Percentiles rank a stretch among this genome's conserved stretches.
Conservation (phyloP, 768 basidiomycete species). For the Lyophyllum shimeji region DNA sequence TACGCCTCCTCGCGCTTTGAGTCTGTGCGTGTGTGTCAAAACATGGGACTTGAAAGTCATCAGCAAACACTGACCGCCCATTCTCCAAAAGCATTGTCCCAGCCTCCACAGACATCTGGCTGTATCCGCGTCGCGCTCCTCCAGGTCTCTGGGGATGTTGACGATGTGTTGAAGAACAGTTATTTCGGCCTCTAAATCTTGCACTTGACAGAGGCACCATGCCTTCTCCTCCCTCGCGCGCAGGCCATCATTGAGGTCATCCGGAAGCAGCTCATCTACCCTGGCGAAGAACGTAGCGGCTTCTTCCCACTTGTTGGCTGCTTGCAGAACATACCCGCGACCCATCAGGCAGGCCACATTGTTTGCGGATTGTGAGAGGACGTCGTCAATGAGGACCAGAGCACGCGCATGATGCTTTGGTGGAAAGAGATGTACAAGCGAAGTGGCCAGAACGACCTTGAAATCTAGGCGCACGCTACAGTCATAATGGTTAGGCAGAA, state of each 20-base stretch:
- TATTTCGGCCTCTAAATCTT: conserved; percentile 45
- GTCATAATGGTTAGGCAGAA: not conserved
- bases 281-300: conserved; percentile 62
- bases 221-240: conserved; percentile 80
- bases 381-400: conserved; percentile 65
- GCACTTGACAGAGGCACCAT: conserved; percentile 75
- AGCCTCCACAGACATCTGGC: conserved; percentile 86
- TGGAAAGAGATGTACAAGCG: conserved; percentile 81
- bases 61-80: conserved; percentile 52
- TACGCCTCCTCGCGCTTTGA: conserved; percentile 65
- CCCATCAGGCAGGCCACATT: conserved; percentile 72
- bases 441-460: conserved; percentile 68
- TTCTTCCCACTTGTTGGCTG: conserved; percentile 63
- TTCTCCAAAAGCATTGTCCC: conserved; percentile 73
- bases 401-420: conserved; percentile 90
- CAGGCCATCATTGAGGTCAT: conserved; percentile 45
- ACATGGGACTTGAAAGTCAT: not conserved
- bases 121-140: conserved; percentile 53
- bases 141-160: conserved; percentile 39
- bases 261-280: conserved; percentile 48
- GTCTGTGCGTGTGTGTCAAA: conserved; percentile 30
- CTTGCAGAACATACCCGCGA: conserved; percentile 70
- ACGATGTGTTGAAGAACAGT: conserved; percentile 49
- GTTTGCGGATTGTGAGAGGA: conserved; percentile 61
- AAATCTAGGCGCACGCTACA: conserved; percentile 69